Percentiles rank a stretch among this genome's conserved stretches.
phyloP scores from a whole-genome alignment of 2,329 filamentous ascomycete species.

The Xylaria sp. region DNA sequence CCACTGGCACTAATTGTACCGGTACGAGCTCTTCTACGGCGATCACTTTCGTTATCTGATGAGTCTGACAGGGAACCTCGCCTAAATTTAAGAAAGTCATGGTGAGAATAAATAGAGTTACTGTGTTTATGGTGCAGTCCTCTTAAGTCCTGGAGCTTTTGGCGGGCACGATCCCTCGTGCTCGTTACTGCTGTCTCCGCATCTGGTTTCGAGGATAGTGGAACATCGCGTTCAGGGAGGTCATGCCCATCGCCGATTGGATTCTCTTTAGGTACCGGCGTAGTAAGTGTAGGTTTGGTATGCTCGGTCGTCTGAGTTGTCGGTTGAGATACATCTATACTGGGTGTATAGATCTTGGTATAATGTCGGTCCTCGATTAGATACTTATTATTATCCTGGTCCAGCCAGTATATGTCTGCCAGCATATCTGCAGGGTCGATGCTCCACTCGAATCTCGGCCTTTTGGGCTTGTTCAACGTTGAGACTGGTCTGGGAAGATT shows the following conservation, averaged over 20 bases:
- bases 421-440: slow-evolving; percentile 85
- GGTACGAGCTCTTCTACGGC: slow-evolving; percentile 53
- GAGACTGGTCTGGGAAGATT: slow-evolving; percentile 56
- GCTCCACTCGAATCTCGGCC: slow-evolving; percentile 85
- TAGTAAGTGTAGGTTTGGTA: slow-evolving; percentile 23
- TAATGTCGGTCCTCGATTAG: slow-evolving; percentile 84
- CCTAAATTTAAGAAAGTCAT: slow-evolving; percentile 64
- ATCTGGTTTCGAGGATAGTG: slow-evolving; percentile 46
- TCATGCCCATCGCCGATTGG: slow-evolving; percentile 25
- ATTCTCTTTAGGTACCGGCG: slow-evolving; percentile 31
- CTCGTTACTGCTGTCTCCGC: slow-evolving; percentile 60
- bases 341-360: slow-evolving; percentile 71
- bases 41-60: slow-evolving; percentile 67
- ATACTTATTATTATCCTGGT: slow-evolving; percentile 81
- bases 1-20: slow-evolving; percentile 61
- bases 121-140: slow-evolving; percentile 65
- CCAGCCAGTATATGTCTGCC: slow-evolving; percentile 90
- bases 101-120: slow-evolving; percentile 60
- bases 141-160: slow-evolving; percentile 68
- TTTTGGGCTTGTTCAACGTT: slow-evolving; percentile 67
- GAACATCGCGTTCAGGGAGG: slow-evolving; percentile 31
- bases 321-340: slow-evolving; percentile 32
- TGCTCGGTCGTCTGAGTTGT: slow-evolving; percentile 38
- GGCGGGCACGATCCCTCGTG: slow-evolving; percentile 67
- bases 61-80: slow-evolving; percentile 68